These are phyloP conservation scores for Alternaria viburni DNA, from an alignment of 2,329 filamentous ascomycete species.

Conservation along the genomic window DNA sequence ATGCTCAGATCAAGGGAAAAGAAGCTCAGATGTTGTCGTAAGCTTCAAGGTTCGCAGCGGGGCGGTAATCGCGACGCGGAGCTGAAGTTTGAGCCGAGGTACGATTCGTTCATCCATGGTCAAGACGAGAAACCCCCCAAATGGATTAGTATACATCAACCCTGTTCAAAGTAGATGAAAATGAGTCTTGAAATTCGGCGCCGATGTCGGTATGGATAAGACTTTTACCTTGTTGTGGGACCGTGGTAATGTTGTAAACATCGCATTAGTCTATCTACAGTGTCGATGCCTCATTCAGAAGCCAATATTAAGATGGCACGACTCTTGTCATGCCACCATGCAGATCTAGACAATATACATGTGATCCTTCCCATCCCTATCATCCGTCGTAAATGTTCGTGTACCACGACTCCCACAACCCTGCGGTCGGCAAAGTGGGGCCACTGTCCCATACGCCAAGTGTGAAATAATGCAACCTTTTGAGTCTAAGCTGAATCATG, in stretches of 20 bases:
- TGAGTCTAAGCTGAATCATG: conserved; percentile 37
- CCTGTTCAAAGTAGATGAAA: background rate
- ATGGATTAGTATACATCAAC: background rate
- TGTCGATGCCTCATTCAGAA: conserved; percentile 8
- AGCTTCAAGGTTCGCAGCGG: conserved; percentile 27
- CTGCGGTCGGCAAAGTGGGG: conserved; percentile 4
- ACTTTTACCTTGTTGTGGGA: background rate
- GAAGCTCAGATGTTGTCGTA: conserved; percentile 6
- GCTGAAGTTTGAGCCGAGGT: conserved; percentile 40
- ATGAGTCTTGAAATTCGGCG: background rate
- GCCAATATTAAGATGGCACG: conserved; percentile 16
- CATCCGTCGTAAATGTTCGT: conserved; percentile 23
- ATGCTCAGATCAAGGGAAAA: background rate
- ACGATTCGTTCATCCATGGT: conserved; percentile 29
- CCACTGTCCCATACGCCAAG: conserved; percentile 22
- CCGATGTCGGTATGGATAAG: conserved; percentile 2
- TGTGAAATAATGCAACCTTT: conserved; percentile 28
- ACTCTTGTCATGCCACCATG: conserved; percentile 8
- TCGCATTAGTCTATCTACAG: conserved; percentile 25
- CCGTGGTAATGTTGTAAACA: background rate
- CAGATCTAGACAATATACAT: conserved; percentile 18
- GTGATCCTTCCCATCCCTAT: conserved; percentile 13
- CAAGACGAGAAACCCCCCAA: conserved; percentile 14
- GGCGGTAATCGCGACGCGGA: conserved; percentile 36
- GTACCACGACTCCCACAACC: conserved; percentile 4